phyloP scores from a whole-genome alignment of 768 basidiomycete genomes.

The Boletus subparvulus region DNA sequence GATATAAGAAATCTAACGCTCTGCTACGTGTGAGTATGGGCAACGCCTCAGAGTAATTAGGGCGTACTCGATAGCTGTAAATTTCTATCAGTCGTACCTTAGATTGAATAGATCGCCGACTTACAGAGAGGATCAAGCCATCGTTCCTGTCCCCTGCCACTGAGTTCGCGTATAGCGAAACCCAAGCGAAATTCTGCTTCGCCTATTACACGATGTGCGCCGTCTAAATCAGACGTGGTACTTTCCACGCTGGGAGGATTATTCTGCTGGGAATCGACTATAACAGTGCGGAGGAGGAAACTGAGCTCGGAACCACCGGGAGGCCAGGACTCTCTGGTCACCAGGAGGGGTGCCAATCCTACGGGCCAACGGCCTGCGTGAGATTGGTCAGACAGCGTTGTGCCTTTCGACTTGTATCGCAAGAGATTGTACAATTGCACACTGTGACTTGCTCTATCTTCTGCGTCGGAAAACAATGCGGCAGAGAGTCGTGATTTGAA shows the following conservation, averaged over 20 bases:
- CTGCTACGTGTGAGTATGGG: slow-evolving; percentile 37
- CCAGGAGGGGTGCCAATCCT: slow-evolving; percentile 71
- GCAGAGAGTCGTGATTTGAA: slow-evolving; percentile 69
- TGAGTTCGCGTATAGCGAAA: slow-evolving; percentile 79
- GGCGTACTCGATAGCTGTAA: slow-evolving; percentile 24
- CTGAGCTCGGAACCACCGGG: slow-evolving; percentile 84
- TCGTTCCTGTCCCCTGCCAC: slow-evolving; percentile 61
- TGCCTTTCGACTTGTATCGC: slow-evolving; percentile 18
- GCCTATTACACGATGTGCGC: slow-evolving; percentile 39
- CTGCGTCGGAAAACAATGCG: slow-evolving; percentile 78
- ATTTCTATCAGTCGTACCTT: slow-evolving; percentile 4
- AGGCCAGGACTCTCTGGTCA: slow-evolving; percentile 79
- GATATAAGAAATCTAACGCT: slow-evolving; percentile 86
- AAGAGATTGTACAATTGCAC: slow-evolving; percentile 23
- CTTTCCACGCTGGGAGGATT: slow-evolving; percentile 16
- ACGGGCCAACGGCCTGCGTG: slow-evolving; percentile 51
- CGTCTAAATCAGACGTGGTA: slow-evolving; percentile 31
- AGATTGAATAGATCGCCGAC: slow-evolving; percentile 31
- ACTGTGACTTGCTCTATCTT: slow-evolving; percentile 43
- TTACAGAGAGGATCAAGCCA: slow-evolving; percentile 83
- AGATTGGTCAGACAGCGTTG: slow-evolving; percentile 21
- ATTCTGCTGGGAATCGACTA: slow-evolving; percentile 72
- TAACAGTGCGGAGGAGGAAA: slow-evolving; percentile 79
- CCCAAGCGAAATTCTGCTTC: slow-evolving; percentile 78
- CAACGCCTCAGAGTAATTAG: neutral